A percentile compares a stretch with the other conserved stretches of the same genome.
Evolutionary conservation across 164 flowering plant genomes (phyloP).

Genomic region (Annona squamosa): DNA sequence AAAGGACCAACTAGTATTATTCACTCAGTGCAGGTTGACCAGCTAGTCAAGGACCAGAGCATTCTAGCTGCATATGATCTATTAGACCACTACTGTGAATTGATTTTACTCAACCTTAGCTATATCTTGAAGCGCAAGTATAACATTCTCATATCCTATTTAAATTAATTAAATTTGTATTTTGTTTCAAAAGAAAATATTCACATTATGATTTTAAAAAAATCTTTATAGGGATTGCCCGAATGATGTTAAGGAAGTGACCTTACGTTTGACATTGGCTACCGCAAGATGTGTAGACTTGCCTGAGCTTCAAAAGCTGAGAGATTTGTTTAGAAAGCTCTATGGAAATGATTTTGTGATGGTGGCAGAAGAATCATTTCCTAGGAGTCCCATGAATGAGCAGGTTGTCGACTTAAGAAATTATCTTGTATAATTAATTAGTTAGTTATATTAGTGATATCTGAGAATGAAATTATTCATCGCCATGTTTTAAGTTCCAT

Average conservation of each 20-base stretch:
- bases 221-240: constrained; percentile 52
- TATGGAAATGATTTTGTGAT: constrained; percentile 57
- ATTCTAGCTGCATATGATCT: constrained; percentile 43
- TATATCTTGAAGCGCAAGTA: constrained; percentile 72
- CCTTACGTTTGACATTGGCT: constrained; percentile 71
- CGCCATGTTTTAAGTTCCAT: too few relatives aligned
- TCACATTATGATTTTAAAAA: too few relatives aligned
- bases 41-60: constrained; percentile 49
- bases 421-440: neutral
- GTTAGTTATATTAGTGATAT: too few relatives aligned
- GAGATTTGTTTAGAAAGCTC: constrained; percentile 60
- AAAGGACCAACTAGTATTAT: neutral
- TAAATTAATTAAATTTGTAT: too few relatives aligned
- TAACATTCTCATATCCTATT: neutral
- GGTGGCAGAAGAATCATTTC: constrained; percentile 43
- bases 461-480: too few relatives aligned
- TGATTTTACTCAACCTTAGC: constrained; percentile 38
- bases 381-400: constrained; percentile 58
- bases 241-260: constrained; percentile 70
- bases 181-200: too few relatives aligned
- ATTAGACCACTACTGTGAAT: constrained; percentile 62
- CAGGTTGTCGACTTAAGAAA: constrained; percentile 31
- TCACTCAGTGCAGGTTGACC: constrained; percentile 50
- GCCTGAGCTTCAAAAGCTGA: constrained; percentile 58
- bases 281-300: constrained; percentile 77